These are phyloP conservation scores for Helotiales sp. DNA, from an alignment of 2,329 filamentous ascomycete species.

Conservation along the genomic window DNA sequence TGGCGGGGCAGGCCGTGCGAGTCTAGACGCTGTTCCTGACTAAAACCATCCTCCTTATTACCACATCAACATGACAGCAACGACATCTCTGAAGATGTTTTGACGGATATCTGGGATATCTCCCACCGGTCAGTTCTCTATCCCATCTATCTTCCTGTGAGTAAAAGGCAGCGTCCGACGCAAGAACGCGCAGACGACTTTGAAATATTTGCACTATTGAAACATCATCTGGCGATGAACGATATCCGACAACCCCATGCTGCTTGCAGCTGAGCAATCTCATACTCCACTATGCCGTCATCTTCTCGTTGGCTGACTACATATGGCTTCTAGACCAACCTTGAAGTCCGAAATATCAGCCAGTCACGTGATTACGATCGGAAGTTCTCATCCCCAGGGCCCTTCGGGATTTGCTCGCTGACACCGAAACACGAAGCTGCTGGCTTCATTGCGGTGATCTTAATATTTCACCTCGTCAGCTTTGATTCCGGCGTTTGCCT, in stretches of 20 bases:
- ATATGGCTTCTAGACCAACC: background rate
- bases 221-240: background rate
- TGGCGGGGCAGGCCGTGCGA: background rate
- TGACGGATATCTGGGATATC: too few relatives aligned
- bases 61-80: too few relatives aligned
- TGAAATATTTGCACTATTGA: background rate
- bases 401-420: too few relatives aligned
- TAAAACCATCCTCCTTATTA: background rate
- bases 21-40: background rate
- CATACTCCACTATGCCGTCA: background rate
- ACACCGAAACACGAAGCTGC: too few relatives aligned
- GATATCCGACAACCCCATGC: too few relatives aligned
- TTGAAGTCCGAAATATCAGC: background rate
- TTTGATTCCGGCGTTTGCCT: too few relatives aligned
- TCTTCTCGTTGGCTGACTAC: background rate
- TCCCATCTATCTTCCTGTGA: background rate
- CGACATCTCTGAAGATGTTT: too few relatives aligned
- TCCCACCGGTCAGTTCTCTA: background rate
- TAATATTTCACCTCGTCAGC: too few relatives aligned
- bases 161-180: background rate
- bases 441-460: too few relatives aligned
- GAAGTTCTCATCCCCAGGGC: background rate
- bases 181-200: too few relatives aligned
- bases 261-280: background rate
- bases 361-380: background rate